A percentile compares a stretch with the other conserved stretches of the same genome.
phyloP scores from a whole-genome alignment of 306 rosid species.

The Citrullus amarus region DNA sequence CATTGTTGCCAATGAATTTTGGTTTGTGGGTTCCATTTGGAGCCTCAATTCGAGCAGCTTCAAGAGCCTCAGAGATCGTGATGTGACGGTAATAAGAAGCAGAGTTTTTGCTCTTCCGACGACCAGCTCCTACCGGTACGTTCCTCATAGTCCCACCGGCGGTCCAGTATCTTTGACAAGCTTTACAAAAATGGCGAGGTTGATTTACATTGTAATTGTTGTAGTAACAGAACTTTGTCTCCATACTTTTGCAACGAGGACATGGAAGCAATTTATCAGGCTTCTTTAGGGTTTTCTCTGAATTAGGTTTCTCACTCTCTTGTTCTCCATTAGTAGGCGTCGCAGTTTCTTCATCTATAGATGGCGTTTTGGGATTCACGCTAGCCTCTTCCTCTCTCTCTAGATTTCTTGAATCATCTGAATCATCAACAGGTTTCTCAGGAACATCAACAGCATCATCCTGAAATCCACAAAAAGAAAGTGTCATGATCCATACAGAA shows the following conservation, averaged over 20 bases:
- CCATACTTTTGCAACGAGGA: slow-evolving; percentile 93
- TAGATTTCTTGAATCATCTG: slow-evolving; percentile 17
- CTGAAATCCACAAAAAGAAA: slow-evolving; percentile 20
- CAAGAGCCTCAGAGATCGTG: slow-evolving; percentile 66
- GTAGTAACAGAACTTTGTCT: slow-evolving; percentile 82
- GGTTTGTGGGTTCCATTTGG: slow-evolving; percentile 4
- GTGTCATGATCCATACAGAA: neutral
- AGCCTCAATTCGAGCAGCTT: slow-evolving; percentile 6
- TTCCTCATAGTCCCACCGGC: slow-evolving; percentile 92
- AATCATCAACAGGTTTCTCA: neutral
- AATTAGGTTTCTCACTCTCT: slow-evolving; percentile 23
- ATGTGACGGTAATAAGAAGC: slow-evolving; percentile 41
- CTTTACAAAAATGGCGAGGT: slow-evolving; percentile 90
- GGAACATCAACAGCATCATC: slow-evolving; percentile 18
- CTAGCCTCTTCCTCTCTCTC: slow-evolving; percentile 11
- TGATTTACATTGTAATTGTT: slow-evolving; percentile 81
- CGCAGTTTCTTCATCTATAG: slow-evolving; percentile 39
- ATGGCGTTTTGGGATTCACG: slow-evolving; percentile 47
- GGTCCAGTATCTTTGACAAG: slow-evolving; percentile 94
- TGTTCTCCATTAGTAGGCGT: slow-evolving; percentile 21
- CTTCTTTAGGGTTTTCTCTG: slow-evolving; percentile 59
- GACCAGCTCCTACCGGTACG: slow-evolving; percentile 91
- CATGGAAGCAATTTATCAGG: slow-evolving; percentile 79
- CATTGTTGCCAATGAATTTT: slow-evolving; percentile 28
- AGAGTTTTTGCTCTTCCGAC: slow-evolving; percentile 76